phyloP scores from a whole-genome alignment of 768 basidiomycete genomes.

The Baorangia bicolor region DNA sequence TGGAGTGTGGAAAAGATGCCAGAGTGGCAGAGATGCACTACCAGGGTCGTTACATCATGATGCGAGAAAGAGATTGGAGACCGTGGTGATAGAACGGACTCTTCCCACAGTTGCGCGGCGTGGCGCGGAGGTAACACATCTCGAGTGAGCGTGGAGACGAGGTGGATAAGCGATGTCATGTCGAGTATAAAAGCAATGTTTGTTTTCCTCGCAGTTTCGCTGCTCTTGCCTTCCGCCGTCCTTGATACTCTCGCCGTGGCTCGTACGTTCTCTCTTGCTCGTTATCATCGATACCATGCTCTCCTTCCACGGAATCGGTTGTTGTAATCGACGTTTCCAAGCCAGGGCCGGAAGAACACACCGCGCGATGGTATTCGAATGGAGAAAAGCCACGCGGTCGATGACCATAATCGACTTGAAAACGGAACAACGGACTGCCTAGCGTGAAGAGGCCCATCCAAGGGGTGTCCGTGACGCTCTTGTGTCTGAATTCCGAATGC shows the following conservation, averaged over 20 bases:
- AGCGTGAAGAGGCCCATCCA: neutral
- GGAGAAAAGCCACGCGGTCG: neutral
- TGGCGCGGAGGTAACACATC: constrained; percentile 1
- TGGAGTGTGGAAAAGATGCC: neutral
- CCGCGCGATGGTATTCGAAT: neutral
- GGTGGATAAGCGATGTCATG: constrained; percentile 5
- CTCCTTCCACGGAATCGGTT: neutral
- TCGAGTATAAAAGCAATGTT: neutral
- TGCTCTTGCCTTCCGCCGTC: neutral
- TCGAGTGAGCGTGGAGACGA: neutral
- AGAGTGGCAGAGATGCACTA: neutral
- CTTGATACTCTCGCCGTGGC: neutral
- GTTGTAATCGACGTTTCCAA: neutral
- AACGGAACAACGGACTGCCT: neutral
- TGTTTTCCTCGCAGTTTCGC: neutral
- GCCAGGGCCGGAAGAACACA: neutral
- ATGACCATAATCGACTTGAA: neutral
- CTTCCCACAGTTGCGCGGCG: neutral
- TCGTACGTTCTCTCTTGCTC: neutral
- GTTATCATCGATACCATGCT: neutral
- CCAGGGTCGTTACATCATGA: neutral
- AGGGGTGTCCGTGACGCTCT: neutral
- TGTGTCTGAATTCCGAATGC: neutral
- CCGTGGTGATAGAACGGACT: constrained; percentile 4
- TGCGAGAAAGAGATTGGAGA: neutral